Base-by-base conservation (phyloP, 1,284 basidiomycete species). In the Cutaneotrichosporon daszewskae region DNA sequence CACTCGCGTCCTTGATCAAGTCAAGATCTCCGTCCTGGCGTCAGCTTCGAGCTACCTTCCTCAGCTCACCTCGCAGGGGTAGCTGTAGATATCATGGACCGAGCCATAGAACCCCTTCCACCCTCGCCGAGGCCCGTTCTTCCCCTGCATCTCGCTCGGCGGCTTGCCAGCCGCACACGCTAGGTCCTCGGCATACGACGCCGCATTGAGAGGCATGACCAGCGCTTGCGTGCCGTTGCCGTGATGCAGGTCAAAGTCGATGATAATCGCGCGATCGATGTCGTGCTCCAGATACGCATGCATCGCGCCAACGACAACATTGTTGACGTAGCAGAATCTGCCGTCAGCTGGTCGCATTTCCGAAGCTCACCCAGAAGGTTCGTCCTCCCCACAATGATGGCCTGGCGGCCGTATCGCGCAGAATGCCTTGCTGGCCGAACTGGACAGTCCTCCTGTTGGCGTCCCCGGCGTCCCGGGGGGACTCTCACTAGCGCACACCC, bases 191-290 rank as follows among this genome's bases (percentile, higher is more conserved):
- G 80, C 75, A 62, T 87, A 82, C 0, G 86, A 81, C 47, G 90
- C 87, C 52, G 87, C 85, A 59, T 97, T 97, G 51, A 96, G 84
- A 37, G 86, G 82, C 87, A 90, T 95, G 0, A 79, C 81, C 20
- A 96, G 82, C 1, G 87, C 81, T 62, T 96, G 91, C 0, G 90
- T 95, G 2, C 94, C 94, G 61, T 97, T 94, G 8, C 89, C 87
- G 59, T 95, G 91, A 69, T 96, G 91, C 6, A 96, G 74, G 69
- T 97, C 92, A 51, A 96, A 90, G 61, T 97, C 94, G 34, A 96
- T 79, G 38, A 97, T 84, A 26, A 94, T 78, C 1, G 87, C 77
- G 22, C 88, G 81, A 35, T 84, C 81, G 39, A 95, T 76, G 5
- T 79, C 78, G 59, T 96, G 83, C 38, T 80, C 74, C 4, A 91